Evolutionary conservation across 2,329 filamentous ascomycete species (phyloP), one percentile per base, ranked within the genome.

Genomic region (Dryadomyces sulphureus): DNA sequence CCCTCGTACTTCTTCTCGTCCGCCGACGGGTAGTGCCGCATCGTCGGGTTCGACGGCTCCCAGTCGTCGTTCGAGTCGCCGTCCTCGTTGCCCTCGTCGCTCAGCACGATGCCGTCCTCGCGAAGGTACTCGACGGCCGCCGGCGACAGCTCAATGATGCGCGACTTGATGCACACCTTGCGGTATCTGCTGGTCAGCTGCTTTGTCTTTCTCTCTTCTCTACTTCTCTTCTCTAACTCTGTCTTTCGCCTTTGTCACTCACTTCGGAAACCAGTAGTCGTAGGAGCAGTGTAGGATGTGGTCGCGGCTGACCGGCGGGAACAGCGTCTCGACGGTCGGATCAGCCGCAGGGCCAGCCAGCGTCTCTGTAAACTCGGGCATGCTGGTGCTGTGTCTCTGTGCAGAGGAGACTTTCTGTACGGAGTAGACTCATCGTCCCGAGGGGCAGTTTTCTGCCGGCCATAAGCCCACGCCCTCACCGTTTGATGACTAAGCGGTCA

Each of bases 201-300:
- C 6, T 7, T 3, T 7, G 34, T 16, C 30, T 6, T 7, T n/a
- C 27, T 19, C 36, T 4, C 17, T 4, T 22, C 4, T 32, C 25
- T 3, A 5, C 35, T 22, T 30, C 48, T 41, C 34, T 21, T 32
- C 24, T 9, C 39, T 41, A n/a, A n/a, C n/a, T n/a, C n/a, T n/a
- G n/a, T n/a, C n/a, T n/a, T n/a, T n/a, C n/a, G n/a, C n/a, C n/a
- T n/a, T n/a, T n/a, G n/a, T 5, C n/a, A 57, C 66, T 44, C 66
- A 86, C 72, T 75, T 81, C 41, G 84, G 78, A 57, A 94, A 86
- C 92, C 92, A 98, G 49, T 73, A 77, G 60, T 94, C 84, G 62
- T 93, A 95, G 38, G 92, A 93, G 65, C 90, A 98, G 63, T 95
- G 84, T 46, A 94, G 68, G 50, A 98, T 93, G 58, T 98, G 90